Evolutionary conservation across 1,284 basidiomycete genomes (phyloP).

Genomic region (Sphagnurus paluster): DNA sequence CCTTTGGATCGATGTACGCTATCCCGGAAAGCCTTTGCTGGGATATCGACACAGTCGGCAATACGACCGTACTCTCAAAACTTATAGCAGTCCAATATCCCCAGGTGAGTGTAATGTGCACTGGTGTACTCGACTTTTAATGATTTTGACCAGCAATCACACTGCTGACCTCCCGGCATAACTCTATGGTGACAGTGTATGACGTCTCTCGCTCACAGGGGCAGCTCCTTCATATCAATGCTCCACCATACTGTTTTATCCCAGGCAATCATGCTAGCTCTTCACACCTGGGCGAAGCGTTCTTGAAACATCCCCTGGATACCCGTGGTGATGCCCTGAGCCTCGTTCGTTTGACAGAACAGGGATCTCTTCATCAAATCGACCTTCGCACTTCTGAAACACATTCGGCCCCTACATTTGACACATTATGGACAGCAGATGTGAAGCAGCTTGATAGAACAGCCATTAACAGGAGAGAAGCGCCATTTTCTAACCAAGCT

Average conservation of each 20-base stretch:
- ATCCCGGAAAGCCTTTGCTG: conserved; percentile 53
- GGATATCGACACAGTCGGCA: conserved; percentile 61
- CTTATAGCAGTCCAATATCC: conserved; percentile 37
- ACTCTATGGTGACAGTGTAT: conserved; percentile 60
- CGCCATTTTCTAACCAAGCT: conserved; percentile 45
- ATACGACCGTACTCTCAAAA: conserved; percentile 55
- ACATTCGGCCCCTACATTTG: conserved; percentile 10
- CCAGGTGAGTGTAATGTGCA: conserved; percentile 32
- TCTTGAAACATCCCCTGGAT: conserved; percentile 38
- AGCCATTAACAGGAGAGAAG: conserved; percentile 35
- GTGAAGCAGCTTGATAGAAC: conserved; percentile 38
- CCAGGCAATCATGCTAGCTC: conserved; percentile 28
- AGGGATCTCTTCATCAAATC: conserved; percentile 47
- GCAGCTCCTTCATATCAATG: conserved; percentile 42
- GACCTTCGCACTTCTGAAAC: conserved; percentile 31
- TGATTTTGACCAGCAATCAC: conserved; percentile 41
- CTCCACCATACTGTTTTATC: conserved; percentile 46
- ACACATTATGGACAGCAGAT: conserved; percentile 40
- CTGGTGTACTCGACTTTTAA: conserved; percentile 1
- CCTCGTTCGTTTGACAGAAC: conserved; percentile 48
- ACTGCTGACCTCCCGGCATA: conserved; percentile 57
- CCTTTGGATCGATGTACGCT: conserved; percentile 67
- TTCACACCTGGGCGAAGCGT: conserved; percentile 43
- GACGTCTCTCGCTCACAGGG: conserved; percentile 48
- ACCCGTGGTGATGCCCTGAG: conserved; percentile 27